Evolutionary conservation across 805 yeast genomes (phyloP).

Genomic region (Torulaspora microellipsoides): DNA sequence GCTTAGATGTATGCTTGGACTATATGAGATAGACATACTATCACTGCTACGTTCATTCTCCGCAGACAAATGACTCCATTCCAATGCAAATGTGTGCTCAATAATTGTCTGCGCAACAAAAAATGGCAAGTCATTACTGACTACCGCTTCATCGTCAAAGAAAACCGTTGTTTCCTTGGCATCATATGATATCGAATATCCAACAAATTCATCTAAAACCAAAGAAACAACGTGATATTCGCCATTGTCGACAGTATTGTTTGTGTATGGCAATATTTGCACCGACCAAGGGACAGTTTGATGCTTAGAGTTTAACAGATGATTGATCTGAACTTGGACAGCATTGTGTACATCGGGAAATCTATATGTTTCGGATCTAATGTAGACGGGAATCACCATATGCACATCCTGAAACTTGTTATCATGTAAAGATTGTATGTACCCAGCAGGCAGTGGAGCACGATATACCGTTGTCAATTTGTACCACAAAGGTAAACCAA

Average conservation of each 20-base stretch:
- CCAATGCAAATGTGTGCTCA: conserved; percentile 43
- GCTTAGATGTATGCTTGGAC: conserved; percentile 70
- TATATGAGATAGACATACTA: conserved; percentile 34
- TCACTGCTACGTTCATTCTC: conserved; percentile 12
- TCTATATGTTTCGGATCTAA: conserved; percentile 41
- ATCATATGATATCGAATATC: conserved; percentile 41
- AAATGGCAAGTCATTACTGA: conserved; percentile 59
- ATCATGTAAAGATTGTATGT: conserved; percentile 35
- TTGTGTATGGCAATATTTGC: conserved; percentile 25
- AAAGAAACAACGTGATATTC: conserved; percentile 38
- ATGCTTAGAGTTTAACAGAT: conserved; percentile 34
- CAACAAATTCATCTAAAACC: conserved; percentile 40
- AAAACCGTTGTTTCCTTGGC: conserved; percentile 36
- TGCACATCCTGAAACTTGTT: conserved; percentile 42
- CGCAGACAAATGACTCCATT: conserved; percentile 31
- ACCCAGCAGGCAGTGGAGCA: conserved; percentile 38
- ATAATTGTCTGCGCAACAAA: conserved; percentile 50
- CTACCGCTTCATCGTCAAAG: conserved; percentile 39
- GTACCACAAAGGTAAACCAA: conserved; percentile 42
- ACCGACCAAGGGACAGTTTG: conserved; percentile 36
- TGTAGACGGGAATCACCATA: conserved; percentile 41
- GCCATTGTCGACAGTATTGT: conserved; percentile 13
- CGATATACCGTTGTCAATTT: conserved; percentile 39
- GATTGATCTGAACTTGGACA: conserved; percentile 43
- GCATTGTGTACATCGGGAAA: conserved; percentile 69